Percentiles rank a stretch among this genome's conserved stretches.
phyloP scores from a whole-genome alignment of 345 rosid species.

The Anacardium occidentale region DNA sequence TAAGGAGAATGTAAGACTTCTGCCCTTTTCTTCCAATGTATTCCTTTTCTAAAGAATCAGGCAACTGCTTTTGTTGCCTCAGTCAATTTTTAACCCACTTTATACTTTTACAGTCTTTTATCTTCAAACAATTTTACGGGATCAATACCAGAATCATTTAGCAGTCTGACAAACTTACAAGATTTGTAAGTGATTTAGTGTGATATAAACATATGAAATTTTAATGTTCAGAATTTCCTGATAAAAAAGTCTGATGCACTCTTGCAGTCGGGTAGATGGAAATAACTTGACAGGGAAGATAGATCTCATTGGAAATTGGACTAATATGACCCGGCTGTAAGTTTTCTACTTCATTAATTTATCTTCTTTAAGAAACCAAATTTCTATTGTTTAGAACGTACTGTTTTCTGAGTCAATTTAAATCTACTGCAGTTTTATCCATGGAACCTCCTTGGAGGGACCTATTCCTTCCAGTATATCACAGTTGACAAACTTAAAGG shows the following conservation, averaged over 20 bases:
- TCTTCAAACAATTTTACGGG: constrained; percentile 77
- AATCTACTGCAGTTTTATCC: constrained; percentile 54
- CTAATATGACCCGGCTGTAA: constrained; percentile 53
- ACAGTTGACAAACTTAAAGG: constrained; percentile 40
- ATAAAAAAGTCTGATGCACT: not conserved
- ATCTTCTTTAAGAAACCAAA: not conserved
- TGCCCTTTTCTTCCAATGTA: not conserved
- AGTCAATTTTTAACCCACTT: not conserved
- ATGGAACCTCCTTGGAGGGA: constrained; percentile 85
- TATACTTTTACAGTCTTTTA: constrained; percentile 43
- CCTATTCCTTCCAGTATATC: constrained; percentile 77
- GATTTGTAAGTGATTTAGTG: constrained; percentile 59
- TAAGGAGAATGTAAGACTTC: constrained; percentile 52
- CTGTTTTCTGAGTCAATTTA: not conserved
- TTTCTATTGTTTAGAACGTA: not conserved
- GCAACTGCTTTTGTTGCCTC: not conserved
- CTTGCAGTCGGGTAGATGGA: constrained; percentile 77
- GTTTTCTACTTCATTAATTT: constrained; percentile 21
- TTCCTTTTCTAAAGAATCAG: constrained; percentile 3
- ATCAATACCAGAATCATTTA: constrained; percentile 65
- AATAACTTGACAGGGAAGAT: constrained; percentile 65
- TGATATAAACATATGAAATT: not conserved
- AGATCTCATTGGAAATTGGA: constrained; percentile 83
- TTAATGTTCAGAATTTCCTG: not conserved
- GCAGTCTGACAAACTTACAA: constrained; percentile 56